Base-by-base conservation (phyloP, 495 filamentous ascomycete species). In the Talaromyces stipitatus region DNA sequence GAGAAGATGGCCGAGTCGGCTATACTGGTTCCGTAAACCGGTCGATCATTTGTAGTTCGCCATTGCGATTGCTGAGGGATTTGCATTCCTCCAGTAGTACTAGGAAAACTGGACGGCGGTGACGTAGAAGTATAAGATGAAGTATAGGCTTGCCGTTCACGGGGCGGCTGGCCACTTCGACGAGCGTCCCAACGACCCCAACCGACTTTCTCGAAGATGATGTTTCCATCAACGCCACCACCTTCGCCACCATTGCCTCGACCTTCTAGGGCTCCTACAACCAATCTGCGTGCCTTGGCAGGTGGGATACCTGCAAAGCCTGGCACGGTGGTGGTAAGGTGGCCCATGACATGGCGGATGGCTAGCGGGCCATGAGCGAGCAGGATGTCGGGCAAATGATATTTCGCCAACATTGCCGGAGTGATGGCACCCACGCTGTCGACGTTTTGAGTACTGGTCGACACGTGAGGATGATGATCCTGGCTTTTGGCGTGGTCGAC, bases 161-260 rank as follows among this genome's bases (percentile, higher is more conserved):
- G 80, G 48, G 80, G 63, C 12, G 81, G 72, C 60, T 91, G 84
- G 24, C 83, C 89, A 55, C 84, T 82, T 67, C 80, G 79, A 62
- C 82, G 85, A 56, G 92, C 92, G 69, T 94, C 87, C 94, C 94
- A 98, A 47, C 90, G 85, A 50, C 94, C 94, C 94, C 94, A 98
- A 58, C 94, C 94, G 57, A 96, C 87, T 74, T 98, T 98, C 68
- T 95, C 88, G 64, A 97, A 98, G 61, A 87, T 79, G 54, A 97
- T 88, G 54, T 92, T 88, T 61, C 87, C 85, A 54, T 85, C 72
- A 10, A 70, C 58, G 41, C 86, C 78, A 52, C 86, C 89, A 36
- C 82, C 82, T 61, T 84, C 82, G 56, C 77, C 80, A 29, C 79
- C 81, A 41, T 72, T 79, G 58, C 85, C 85, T 59, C 86, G 84